phyloP scores from a whole-genome alignment of 2,329 filamentous ascomycete species.

The Talaromyces sp. region DNA sequence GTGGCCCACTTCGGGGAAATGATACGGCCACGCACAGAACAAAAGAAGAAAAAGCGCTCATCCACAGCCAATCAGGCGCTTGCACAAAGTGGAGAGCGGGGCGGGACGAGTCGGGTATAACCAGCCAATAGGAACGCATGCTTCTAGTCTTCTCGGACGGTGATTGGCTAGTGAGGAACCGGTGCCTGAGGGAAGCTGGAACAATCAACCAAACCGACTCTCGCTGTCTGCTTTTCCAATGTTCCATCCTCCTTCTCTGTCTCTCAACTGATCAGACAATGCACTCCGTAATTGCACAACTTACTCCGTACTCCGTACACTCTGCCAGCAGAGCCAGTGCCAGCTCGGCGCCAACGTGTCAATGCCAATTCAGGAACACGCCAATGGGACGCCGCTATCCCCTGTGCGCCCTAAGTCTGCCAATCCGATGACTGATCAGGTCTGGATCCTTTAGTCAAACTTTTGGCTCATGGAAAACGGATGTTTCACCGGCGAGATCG shows the following conservation, averaged over 20 bases:
- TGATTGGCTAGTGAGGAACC: background rate
- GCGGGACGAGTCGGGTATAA: background rate
- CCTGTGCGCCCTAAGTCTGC: background rate
- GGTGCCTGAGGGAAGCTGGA: background rate
- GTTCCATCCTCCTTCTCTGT: background rate
- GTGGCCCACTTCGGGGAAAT: too few species aligned
- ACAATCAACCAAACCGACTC: constrained; percentile 2
- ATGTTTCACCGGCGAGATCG: background rate
- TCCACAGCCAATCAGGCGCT: background rate
- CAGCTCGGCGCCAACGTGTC: constrained; percentile 7
- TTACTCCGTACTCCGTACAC: too few species aligned
- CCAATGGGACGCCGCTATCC: constrained; percentile 2
- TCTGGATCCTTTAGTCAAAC: constrained; percentile 1
- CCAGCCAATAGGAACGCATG: background rate
- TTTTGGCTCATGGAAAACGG: background rate
- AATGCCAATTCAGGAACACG: constrained; percentile 3
- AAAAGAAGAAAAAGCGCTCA: background rate
- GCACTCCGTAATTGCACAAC: too few species aligned
- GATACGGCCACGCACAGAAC: background rate
- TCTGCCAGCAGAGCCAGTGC: too few species aligned
- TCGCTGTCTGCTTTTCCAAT: background rate
- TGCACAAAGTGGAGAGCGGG: background rate
- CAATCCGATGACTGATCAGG: constrained; percentile 6
- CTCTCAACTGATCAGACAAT: background rate
- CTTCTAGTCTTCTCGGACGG: accelerated